Percentiles rank a stretch among this genome's conserved stretches.
Conservation (phyloP, 2,329 filamentous ascomycete species). For the Eutypa lata region DNA sequence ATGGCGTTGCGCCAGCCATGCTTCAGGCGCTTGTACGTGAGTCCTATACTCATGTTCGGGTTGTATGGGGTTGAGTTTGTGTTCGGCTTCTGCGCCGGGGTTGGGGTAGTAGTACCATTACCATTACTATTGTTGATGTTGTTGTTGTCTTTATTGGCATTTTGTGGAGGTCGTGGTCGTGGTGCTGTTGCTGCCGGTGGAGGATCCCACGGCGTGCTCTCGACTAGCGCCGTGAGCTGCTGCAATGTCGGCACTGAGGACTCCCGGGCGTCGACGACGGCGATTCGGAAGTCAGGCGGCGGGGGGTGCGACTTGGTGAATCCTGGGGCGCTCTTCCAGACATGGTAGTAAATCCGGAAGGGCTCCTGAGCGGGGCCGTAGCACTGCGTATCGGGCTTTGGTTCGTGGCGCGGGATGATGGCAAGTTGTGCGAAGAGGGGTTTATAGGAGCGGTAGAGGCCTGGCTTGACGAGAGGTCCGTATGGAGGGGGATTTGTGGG, state of each 20-base stretch:
- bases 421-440: constrained; percentile 75
- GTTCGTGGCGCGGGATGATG: constrained; percentile 70
- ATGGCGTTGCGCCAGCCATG: constrained; percentile 82
- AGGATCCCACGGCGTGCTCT: constrained; percentile 68
- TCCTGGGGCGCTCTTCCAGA: constrained; percentile 70
- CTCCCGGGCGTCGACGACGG: constrained; percentile 73
- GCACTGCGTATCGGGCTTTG: constrained; percentile 27
- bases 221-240: constrained; percentile 69
- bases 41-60: constrained; percentile 7
- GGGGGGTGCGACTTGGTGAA: constrained; percentile 81
- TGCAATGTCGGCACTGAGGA: constrained; percentile 69
- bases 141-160: constrained; percentile 41
- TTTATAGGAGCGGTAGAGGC: constrained; percentile 63
- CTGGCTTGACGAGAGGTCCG: constrained; percentile 60
- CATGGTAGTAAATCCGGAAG: constrained; percentile 73
- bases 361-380: constrained; percentile 40
- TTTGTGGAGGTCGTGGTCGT: too few relatives aligned
- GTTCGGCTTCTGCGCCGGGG: neutral
- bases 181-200: constrained; percentile 34
- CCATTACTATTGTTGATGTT: constrained; percentile 30
- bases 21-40: constrained; percentile 73
- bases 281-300: constrained; percentile 78
- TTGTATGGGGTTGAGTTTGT: neutral
- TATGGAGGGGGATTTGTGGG: constrained; percentile 28
- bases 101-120: too few relatives aligned